Conservation (phyloP, 768 basidiomycete genomes). For the Suillus tomentosus region DNA sequence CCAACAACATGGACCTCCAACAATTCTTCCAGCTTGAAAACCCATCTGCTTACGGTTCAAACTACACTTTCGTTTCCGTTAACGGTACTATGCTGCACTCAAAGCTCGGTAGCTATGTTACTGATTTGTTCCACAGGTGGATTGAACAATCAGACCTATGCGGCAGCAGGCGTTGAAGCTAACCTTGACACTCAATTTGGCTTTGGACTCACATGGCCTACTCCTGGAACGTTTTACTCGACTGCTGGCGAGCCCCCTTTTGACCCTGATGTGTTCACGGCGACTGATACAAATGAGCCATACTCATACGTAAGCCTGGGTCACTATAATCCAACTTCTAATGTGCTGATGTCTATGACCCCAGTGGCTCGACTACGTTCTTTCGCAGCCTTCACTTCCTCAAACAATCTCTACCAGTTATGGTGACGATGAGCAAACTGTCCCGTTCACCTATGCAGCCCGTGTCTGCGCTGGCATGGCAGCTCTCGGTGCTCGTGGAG, state of each 20-base stretch:
- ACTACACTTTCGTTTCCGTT: conserved; percentile 56
- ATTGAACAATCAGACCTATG: conserved; percentile 54
- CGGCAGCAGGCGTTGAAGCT: conserved; percentile 62
- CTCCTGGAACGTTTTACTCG: conserved; percentile 58
- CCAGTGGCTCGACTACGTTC: conserved; percentile 65
- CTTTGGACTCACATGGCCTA: conserved; percentile 65
- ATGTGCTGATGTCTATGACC: conserved; percentile 7
- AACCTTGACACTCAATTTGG: conserved; percentile 70
- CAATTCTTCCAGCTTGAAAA: conserved; percentile 51
- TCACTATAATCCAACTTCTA: background rate
- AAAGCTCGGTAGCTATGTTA: background rate
- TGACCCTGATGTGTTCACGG: conserved; percentile 46
- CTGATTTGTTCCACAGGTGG: conserved; percentile 47
- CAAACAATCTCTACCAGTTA: conserved; percentile 73
- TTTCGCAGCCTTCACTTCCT: conserved; percentile 46
- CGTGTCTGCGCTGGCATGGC: conserved; percentile 66
- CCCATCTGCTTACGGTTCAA: conserved; percentile 50
- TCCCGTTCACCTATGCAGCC: conserved; percentile 55
- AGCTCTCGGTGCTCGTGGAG: conserved; percentile 68
- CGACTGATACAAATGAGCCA: conserved; percentile 51
- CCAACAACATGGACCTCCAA: conserved; percentile 55
- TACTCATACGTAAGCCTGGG: conserved; percentile 41
- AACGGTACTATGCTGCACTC: conserved; percentile 42
- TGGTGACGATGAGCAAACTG: conserved; percentile 75
- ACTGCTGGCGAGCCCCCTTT: conserved; percentile 66